Base-by-base conservation (phyloP, 495 filamentous ascomycete species). In the Aspergillus taichungensis region DNA sequence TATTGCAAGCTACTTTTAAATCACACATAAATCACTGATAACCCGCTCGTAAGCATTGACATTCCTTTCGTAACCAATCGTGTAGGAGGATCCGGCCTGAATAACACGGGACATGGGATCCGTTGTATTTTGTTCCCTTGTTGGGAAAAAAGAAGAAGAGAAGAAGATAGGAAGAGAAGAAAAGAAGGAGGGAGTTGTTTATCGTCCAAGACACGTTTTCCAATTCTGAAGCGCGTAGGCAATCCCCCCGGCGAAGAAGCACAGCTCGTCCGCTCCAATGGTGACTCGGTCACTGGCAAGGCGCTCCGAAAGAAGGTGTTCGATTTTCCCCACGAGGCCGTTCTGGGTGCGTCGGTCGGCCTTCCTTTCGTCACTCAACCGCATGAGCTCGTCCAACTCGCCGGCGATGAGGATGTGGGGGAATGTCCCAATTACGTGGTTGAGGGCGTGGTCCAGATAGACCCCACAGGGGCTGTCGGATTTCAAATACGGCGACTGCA, bases 241-340 rank as follows among this genome's bases (percentile, higher is more conserved):
- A 32, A 73, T 49, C 8, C 67, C 64, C 10, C 65, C 66, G 8
- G 69, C 67, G 40, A 73, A 67, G 40, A 73, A 70, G 43, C 66
- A 62, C 39, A 71, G 40, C 43, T 73, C 69, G 37, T 73, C 65
- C 9, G 60, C 51, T 8, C 55, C 54, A 6, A 73, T 55, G 6
- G 60, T 50, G 30, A 68, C 57, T 6, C 45, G 47, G 9, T 58
- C 67, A 30, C 50, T 53, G 28, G 60, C 53, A 37, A 73, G 42
- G 35, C 67, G 54, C 39, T 69, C 57, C 2, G 51, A 52, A 13
- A 73, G 57, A 14, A 71, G 47, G 6, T 48, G 45, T 41, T 73
- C 67, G 8, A 70, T 66, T 38, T 60, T 64, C 32, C 53, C 49
- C 11, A 69, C 47, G 8, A 70, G 45, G 18, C 18, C 18, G 8